phyloP scores from a whole-genome alignment of 139 green algal genomes.

The Chlamydomonas urium region DNA sequence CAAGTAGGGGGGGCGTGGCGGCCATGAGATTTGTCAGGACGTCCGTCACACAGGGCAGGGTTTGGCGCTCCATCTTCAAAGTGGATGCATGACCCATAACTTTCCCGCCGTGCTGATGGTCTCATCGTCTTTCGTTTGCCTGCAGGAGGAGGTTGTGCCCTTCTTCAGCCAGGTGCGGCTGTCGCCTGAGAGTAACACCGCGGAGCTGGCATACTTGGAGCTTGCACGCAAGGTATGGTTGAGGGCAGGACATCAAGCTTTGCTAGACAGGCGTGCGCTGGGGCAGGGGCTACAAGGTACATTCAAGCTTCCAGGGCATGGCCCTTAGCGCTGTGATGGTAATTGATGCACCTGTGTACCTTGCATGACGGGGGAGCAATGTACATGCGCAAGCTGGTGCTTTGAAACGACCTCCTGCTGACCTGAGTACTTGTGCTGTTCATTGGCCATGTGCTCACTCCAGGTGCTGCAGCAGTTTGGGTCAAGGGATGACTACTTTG shows the following conservation, averaged over 20 bases:
- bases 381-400: background rate
- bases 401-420: background rate
- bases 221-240: background rate
- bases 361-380: background rate
- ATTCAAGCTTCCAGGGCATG: conserved; percentile 12
- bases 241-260: too few relatives aligned
- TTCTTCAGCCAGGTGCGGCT: conserved; percentile 70
- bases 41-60: too few relatives aligned
- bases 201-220: conserved; percentile 9
- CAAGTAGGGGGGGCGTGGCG: too few relatives aligned
- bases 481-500: conserved; percentile 77
- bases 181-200: conserved; percentile 16
- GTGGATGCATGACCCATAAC: too few relatives aligned
- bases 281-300: conserved; percentile 22
- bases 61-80: too few relatives aligned
- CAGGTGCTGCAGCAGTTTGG: conserved; percentile 56
- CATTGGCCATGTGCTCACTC: background rate
- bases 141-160: conserved; percentile 72
- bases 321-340: background rate
- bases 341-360: background rate
- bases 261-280: too few relatives aligned
- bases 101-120: too few relatives aligned
- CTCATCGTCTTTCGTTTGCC: too few relatives aligned
- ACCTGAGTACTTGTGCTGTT: background rate
- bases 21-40: too few relatives aligned